Evolutionary conservation across 1,139 yeast species (phyloP).

Genomic region (Debaryomyces sp.): DNA sequence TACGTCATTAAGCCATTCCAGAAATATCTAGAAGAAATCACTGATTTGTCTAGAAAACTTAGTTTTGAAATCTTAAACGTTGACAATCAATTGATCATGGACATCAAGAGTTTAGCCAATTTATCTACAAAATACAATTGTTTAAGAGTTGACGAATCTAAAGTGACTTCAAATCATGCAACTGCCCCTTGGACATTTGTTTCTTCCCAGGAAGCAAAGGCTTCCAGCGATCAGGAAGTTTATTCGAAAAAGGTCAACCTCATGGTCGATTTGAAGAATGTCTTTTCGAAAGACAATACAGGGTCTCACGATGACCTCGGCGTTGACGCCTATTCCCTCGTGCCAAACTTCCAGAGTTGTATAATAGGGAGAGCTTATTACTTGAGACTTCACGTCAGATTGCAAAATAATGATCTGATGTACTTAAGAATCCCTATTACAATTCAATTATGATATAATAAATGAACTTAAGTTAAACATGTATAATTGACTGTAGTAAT

Average conservation of each 20-base stretch:
- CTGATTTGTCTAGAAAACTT: constrained; percentile 27
- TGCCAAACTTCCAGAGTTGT: constrained; percentile 45
- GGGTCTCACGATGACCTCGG: constrained; percentile 7
- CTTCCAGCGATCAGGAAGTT: constrained; percentile 13
- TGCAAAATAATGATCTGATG: constrained; percentile 30
- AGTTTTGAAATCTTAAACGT: constrained; percentile 28
- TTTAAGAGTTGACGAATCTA: constrained; percentile 20
- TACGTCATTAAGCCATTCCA: constrained; percentile 36
- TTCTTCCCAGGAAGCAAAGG: constrained; percentile 1
- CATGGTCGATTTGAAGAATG: constrained; percentile 23
- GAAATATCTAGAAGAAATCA: constrained; percentile 33
- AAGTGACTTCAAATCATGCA: constrained; percentile 9
- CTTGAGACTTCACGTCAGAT: constrained; percentile 30
- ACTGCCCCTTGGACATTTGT: constrained; percentile 3
- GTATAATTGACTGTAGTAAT: background rate
- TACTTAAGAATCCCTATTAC: constrained; percentile 36
- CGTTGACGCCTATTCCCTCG: constrained; percentile 29
- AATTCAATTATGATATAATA: constrained; percentile 16
- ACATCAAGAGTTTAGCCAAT: constrained; percentile 38
- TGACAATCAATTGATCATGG: constrained; percentile 28
- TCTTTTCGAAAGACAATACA: constrained; percentile 12
- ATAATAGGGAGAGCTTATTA: constrained; percentile 38
- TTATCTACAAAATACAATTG: constrained; percentile 29
- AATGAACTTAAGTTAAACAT: background rate
- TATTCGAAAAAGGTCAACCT: constrained; percentile 25